These are phyloP conservation scores for Diaporthe aspalathi DNA, from an alignment of 2,329 filamentous ascomycete genomes.

Conservation along the genomic window DNA sequence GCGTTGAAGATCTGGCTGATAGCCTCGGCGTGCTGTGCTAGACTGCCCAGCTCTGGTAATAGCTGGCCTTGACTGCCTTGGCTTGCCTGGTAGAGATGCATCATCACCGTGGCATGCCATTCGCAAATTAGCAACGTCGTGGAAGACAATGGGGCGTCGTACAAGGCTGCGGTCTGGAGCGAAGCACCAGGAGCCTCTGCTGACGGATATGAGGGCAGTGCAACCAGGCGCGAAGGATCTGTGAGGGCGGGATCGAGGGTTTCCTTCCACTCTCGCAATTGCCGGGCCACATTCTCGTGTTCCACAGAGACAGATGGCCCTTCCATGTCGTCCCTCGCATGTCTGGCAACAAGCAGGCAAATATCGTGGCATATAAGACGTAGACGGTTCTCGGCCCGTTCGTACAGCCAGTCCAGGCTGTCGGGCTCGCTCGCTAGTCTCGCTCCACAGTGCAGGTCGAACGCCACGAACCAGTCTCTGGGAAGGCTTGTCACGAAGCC, in stretches of 20 bases:
- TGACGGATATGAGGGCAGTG: constrained; percentile 60
- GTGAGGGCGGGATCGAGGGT: constrained; percentile 72
- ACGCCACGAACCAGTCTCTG: constrained; percentile 80
- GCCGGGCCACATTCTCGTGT: constrained; percentile 64
- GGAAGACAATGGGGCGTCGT: constrained; percentile 76
- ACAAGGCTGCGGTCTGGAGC: constrained; percentile 63
- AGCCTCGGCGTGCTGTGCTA: constrained; percentile 72
- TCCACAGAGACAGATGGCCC: constrained; percentile 73
- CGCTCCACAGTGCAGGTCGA: constrained; percentile 71
- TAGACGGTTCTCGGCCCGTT: constrained; percentile 73
- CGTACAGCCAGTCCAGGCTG: constrained; percentile 74
- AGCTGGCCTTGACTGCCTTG: constrained; percentile 63
- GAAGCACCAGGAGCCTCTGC: constrained; percentile 82
- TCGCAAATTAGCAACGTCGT: constrained; percentile 82
- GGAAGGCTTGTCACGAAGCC: constrained; percentile 79
- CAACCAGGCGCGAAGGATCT: constrained; percentile 71
- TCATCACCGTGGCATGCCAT: constrained; percentile 80
- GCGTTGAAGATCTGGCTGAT: constrained; percentile 85
- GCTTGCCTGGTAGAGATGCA: constrained; percentile 82
- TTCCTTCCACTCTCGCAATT: constrained; percentile 60
- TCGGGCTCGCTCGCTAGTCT: constrained; percentile 70
- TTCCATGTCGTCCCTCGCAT: constrained; percentile 71
- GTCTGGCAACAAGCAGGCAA: constrained; percentile 78
- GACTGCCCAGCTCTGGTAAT: constrained; percentile 64
- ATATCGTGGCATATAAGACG: constrained; percentile 84